Evolutionary conservation across 2,329 filamentous ascomycete species (phyloP), one percentile per base, ranked within the genome.

Genomic region (Ophiosphaerella herpotricha): DNA sequence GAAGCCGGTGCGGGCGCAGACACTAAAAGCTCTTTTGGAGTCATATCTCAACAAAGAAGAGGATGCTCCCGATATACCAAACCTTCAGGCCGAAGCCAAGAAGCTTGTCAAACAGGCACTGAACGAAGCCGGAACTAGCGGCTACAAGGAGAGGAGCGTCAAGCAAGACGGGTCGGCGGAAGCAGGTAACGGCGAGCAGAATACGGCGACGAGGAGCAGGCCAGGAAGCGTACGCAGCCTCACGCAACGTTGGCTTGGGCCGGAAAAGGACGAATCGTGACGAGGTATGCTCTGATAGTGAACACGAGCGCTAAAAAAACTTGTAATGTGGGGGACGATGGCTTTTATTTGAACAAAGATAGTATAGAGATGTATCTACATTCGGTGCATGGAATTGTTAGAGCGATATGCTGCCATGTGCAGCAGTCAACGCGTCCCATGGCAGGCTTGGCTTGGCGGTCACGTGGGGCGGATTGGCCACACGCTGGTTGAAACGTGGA

Each of bases 1-100:
- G 13, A 97, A 97, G 71, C 93, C 93, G 1, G 93, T 97, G n/a
- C 84, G 91, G 16, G 90, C 89, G 4, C 89, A 92, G 39, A 86
- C 95, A 35, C 78, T 97, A 46, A 94, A 90, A 74, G 86, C 86
- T 66, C 93, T 97, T 77, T 77, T 97, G 11, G 85, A 89, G 60
- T 80, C 81, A 26, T 89, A 89, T 63, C 78, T 89, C 7, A 75
- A 75, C 12, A 82, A 84, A 40, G 72, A 75, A 8, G 71, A 77
- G 1, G 74, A 74, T 21, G 46, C 26, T 5, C 52, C 66, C 18
- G 55, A 61, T 12, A 64, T 67, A 0, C 74, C 76, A 2, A 74
- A 80, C 53, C 53, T 81, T 16, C 75, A 79, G 53, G 62, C 73
- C 8, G 75, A 80, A 51, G 77, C 76, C 0, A 75, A 76, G 34